Conservation (phyloP, 192 early-diverging fungal species). For the Coemansia sp. region DNA sequence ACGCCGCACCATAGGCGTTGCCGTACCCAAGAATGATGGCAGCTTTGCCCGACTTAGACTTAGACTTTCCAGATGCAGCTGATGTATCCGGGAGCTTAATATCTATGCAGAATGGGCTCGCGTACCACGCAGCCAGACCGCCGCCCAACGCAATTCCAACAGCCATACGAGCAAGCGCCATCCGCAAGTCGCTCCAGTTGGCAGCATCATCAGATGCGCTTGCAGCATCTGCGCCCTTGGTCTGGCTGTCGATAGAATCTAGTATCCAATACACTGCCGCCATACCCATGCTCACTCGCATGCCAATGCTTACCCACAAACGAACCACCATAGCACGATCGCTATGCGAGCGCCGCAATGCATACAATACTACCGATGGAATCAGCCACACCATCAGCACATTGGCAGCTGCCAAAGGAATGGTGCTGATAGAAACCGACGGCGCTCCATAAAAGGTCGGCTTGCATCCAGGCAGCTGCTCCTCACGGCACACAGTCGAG, state of each 20-base stretch:
- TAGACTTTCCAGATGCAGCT: background rate
- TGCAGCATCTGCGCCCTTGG: background rate
- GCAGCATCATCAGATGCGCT: background rate
- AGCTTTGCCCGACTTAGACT: background rate
- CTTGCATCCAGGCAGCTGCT: constrained; percentile 74
- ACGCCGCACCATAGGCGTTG: constrained; percentile 68
- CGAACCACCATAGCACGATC: constrained; percentile 51
- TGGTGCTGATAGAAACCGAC: constrained; percentile 31
- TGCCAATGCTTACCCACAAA: constrained; percentile 58
- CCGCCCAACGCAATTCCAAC: constrained; percentile 57
- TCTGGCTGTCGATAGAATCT: constrained; percentile 42
- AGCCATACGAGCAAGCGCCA: constrained; percentile 56
- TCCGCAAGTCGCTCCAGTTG: constrained; percentile 47
- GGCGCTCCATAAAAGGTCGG: constrained; percentile 76
- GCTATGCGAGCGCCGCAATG: constrained; percentile 55
- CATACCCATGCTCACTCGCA: constrained; percentile 58
- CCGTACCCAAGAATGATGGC: constrained; percentile 58
- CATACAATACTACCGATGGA: constrained; percentile 33
- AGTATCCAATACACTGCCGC: constrained; percentile 58
- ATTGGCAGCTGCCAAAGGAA: constrained; percentile 25
- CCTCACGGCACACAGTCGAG: constrained; percentile 84
- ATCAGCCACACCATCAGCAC: constrained; percentile 34
- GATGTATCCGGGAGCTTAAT: constrained; percentile 10
- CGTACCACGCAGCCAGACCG: constrained; percentile 56
- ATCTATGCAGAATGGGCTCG: constrained; percentile 58